A percentile compares a stretch with the other conserved stretches of the same genome.
Evolutionary conservation across 805 yeast species (phyloP).

Genomic region (Starmerella vaccinii): DNA sequence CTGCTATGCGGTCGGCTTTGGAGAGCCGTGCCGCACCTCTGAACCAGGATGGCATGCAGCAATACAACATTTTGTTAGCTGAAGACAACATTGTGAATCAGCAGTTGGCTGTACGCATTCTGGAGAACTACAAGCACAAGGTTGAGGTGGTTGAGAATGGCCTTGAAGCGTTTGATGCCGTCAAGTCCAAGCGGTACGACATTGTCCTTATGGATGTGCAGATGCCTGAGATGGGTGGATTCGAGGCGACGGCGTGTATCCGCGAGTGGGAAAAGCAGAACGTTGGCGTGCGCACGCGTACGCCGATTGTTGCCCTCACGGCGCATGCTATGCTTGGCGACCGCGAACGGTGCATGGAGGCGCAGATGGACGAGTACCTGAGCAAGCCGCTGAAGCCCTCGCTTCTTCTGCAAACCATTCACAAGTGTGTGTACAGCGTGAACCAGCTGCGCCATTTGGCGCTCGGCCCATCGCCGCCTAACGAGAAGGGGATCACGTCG

Average conservation of each 20-base stretch:
- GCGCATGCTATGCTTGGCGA: conserved; percentile 95
- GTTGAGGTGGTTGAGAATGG: conserved; percentile 85
- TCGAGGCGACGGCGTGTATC: conserved; percentile 78
- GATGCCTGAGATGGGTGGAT: conserved; percentile 94
- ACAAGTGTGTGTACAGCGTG: conserved; percentile 58
- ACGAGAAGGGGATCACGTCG: conserved; percentile 18
- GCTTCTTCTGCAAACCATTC: conserved; percentile 70
- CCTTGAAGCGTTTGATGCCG: conserved; percentile 67
- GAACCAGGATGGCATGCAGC: conserved; percentile 65
- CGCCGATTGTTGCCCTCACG: conserved; percentile 81
- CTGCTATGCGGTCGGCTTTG: conserved; percentile 72
- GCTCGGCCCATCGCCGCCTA: conserved; percentile 28
- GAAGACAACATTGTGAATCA: conserved; percentile 84
- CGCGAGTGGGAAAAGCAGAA: conserved; percentile 80
- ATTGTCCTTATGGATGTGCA: conserved; percentile 88
- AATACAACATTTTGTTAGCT: conserved; percentile 66
- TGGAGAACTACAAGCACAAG: conserved; percentile 76
- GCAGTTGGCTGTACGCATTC: conserved; percentile 71
- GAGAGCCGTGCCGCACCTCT: conserved; percentile 74
- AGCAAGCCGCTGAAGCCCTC: conserved; percentile 82
- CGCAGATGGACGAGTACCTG: conserved; percentile 86
- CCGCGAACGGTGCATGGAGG: conserved; percentile 72
- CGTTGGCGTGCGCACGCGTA: conserved; percentile 61
- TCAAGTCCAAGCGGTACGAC: conserved; percentile 56
- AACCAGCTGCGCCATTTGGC: conserved; percentile 33